phyloP scores from a whole-genome alignment of 1,139 yeast species.

The Saccharomyces hybrid region DNA sequence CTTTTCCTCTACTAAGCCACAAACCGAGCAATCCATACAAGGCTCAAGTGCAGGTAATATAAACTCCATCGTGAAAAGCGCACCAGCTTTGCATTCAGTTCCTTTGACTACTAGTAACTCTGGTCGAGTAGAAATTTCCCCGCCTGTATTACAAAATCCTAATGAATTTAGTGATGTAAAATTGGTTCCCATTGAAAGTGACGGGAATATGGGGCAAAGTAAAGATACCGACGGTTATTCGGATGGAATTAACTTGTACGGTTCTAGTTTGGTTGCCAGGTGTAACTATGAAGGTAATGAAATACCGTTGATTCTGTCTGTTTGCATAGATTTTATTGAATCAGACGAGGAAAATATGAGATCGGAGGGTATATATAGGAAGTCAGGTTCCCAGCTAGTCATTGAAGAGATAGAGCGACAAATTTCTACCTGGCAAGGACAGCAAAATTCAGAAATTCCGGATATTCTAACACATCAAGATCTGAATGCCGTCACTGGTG shows the following conservation, averaged over 20 bases:
- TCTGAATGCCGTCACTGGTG: constrained; percentile 79
- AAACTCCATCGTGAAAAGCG: not conserved
- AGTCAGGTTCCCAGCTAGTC: constrained; percentile 73
- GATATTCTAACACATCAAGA: constrained; percentile 44
- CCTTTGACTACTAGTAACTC: not conserved
- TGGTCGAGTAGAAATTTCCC: constrained; percentile 25
- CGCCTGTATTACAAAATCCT: constrained; percentile 31
- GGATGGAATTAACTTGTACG: constrained; percentile 17
- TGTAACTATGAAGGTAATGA: constrained; percentile 51
- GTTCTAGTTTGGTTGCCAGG: constrained; percentile 46
- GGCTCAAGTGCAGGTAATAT: not conserved
- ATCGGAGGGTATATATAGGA: constrained; percentile 82
- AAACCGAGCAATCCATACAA: not conserved
- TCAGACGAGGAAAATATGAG: constrained; percentile 48
- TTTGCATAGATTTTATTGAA: constrained; percentile 78
- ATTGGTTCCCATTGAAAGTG: constrained; percentile 18
- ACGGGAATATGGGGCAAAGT: constrained; percentile 9
- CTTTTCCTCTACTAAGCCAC: constrained; percentile 7
- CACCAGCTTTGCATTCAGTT: not conserved
- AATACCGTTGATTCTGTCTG: constrained; percentile 64
- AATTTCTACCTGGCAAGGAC: constrained; percentile 11
- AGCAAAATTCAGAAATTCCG: not conserved
- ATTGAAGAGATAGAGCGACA: constrained; percentile 32
- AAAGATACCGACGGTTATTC: constrained; percentile 6
- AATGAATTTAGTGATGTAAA: constrained; percentile 33